Base-by-base conservation (phyloP, 495 filamentous ascomycete genomes). In the Amorphotheca resinae region DNA sequence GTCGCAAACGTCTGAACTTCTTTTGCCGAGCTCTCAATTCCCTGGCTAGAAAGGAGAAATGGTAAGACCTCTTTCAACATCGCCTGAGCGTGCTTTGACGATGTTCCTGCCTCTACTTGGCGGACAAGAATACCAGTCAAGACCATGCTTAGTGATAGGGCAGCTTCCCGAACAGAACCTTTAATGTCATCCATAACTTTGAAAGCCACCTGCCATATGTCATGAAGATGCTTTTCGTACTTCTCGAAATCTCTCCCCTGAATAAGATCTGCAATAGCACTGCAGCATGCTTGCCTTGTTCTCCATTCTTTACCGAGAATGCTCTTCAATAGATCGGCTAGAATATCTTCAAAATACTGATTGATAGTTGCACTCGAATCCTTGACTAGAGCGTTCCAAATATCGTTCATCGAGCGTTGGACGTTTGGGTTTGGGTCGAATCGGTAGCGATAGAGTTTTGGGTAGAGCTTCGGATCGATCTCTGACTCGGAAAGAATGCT, bases 371-470 rank as follows among this genome's bases (percentile, higher is more conserved):
- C 69, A 2, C 72, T 75, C 8, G 82, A 70, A 45, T 95, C 86
- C 57, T 87, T 91, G 42, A 96, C 85, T 23, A 96, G 59, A 0
- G 89, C 79, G 52, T 81, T 83, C 91, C 91, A 96, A 49, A 98
- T 98, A 42, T 89, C 84, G 46, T 91, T 87, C 91, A 98, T 98
- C 3, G 88, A 88, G 33, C 79, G 77, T 54, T 84, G 84, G 16
- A 96, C 91, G 56, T 86, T 88, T 3, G 79, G 74, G 56, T 93
- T 95, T 0, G 91, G 91, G 61, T 98, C 91, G 38, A 95, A 95
- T 22, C 85, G 69, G 64, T 95, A 98, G 23, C 91, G 76, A 59
- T 82, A 98, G 4, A 98, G 69, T 59, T 95, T 95, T 1, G 87
- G 84, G 54, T 95, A 95, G 30, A 98, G 73, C 60, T 93, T 95